These are phyloP conservation scores for Jimgerdemannia lactiflua DNA, from an alignment of 192 early-diverging fungal species.

Conservation along the genomic window DNA sequence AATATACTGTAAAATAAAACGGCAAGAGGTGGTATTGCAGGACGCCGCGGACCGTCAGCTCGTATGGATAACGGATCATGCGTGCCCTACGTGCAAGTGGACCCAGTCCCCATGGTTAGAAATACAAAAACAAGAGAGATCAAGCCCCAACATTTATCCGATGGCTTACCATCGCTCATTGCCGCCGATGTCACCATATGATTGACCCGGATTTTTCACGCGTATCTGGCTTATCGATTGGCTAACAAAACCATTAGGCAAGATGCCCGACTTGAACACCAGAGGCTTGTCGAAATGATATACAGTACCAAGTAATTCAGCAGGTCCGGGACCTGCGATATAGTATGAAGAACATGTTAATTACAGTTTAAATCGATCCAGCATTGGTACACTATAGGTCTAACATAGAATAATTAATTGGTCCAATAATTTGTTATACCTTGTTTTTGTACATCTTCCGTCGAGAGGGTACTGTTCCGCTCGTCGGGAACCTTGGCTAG, in stretches of 20 bases:
- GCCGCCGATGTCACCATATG: constrained; percentile 20
- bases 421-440: not conserved
- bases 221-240: constrained; percentile 25
- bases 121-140: too few species aligned
- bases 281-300: constrained; percentile 31
- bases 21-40: constrained; percentile 25
- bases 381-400: too few species aligned
- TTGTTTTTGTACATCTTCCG: not conserved
- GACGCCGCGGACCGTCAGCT: constrained; percentile 29
- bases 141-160: not conserved
- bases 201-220: constrained; percentile 25
- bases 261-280: constrained; percentile 9
- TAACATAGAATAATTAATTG: too few species aligned
- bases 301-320: constrained; percentile 31
- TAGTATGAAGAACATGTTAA: not conserved
- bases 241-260: not conserved
- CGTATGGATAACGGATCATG: constrained; percentile 30
- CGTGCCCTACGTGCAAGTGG: constrained; percentile 13
- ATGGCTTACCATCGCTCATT: constrained; percentile 31
- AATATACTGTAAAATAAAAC: constrained; percentile 13
- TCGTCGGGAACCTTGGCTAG: not conserved
- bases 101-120: not conserved
- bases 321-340: not conserved
- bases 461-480: not conserved
- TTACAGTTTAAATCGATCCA: too few species aligned